Percentiles rank a stretch among this genome's conserved stretches.
Evolutionary conservation across 2,329 filamentous ascomycete genomes (phyloP).

Genomic region (Albifimbria verrucaria): DNA sequence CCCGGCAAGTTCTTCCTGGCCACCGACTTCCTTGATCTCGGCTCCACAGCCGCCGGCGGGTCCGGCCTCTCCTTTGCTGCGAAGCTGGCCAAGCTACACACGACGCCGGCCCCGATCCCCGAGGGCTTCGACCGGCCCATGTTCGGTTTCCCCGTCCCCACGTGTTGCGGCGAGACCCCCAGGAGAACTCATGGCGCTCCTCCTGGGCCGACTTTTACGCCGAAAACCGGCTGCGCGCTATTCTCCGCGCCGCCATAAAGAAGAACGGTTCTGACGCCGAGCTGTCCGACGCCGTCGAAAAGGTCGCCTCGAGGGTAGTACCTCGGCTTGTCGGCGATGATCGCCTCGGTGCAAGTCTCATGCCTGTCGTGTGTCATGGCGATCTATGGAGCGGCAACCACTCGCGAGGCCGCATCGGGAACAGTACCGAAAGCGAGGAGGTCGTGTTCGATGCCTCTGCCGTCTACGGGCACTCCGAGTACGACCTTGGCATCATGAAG

Average conservation of each 20-base stretch:
- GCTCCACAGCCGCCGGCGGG: conserved; percentile 35
- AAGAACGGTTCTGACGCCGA: conserved; percentile 64
- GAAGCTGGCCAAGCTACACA: conserved; percentile 78
- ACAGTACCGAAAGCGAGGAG: conserved; percentile 56
- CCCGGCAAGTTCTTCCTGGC: conserved; percentile 56
- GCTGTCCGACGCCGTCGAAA: conserved; percentile 61
- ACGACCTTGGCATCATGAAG: conserved; percentile 87
- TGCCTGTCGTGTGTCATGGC: conserved; percentile 82
- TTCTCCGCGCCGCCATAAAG: conserved; percentile 55
- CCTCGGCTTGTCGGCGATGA: conserved; percentile 73
- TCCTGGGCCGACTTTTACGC: conserved; percentile 88
- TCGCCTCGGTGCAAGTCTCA: conserved; percentile 58
- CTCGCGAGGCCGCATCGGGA: conserved; percentile 60
- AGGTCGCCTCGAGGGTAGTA: conserved; percentile 62
- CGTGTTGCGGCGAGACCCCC: conserved; percentile 82
- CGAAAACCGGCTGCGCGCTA: conserved; percentile 65
- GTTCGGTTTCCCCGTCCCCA: conserved; percentile 82
- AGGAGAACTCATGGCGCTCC: conserved; percentile 70
- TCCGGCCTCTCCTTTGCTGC: conserved; percentile 61
- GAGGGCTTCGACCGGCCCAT: conserved; percentile 54
- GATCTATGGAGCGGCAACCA: conserved; percentile 94
- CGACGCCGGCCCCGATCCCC: conserved; percentile 66
- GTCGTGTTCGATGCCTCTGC: conserved; percentile 80
- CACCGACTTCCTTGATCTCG: conserved; percentile 77
- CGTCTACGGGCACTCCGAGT: conserved; percentile 85